phyloP scores from a whole-genome alignment of 2,329 filamentous ascomycete species.

The Fusarium nisikadoi region DNA sequence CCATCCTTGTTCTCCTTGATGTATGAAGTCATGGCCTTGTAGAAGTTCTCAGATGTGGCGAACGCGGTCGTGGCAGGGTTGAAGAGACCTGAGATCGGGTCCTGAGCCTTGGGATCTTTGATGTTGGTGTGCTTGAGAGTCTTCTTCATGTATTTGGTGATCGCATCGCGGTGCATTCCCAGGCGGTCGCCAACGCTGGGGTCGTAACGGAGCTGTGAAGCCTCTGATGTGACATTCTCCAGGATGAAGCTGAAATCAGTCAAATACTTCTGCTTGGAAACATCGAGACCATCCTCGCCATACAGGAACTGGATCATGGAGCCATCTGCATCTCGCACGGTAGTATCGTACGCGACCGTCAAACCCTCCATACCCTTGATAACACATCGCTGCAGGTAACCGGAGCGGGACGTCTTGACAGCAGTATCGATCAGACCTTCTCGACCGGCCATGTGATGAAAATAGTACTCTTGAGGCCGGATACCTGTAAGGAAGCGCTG shows the following conservation, averaged over 20 bases:
- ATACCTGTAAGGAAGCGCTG: constrained; percentile 98
- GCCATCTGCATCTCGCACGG: constrained; percentile 93
- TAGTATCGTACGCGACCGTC: constrained; percentile 90
- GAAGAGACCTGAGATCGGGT: constrained; percentile 79
- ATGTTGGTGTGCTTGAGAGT: constrained; percentile 77
- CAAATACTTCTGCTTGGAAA: constrained; percentile 92
- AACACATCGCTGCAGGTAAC: constrained; percentile 94
- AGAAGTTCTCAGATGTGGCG: constrained; percentile 90
- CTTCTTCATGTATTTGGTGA: constrained; percentile 83
- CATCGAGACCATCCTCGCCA: constrained; percentile 94
- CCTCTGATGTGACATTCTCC: constrained; percentile 84
- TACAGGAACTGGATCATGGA: constrained; percentile 95
- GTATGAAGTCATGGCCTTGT: constrained; percentile 77
- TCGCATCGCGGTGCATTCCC: constrained; percentile 65
- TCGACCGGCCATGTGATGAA: constrained; percentile 98
- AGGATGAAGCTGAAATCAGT: constrained; percentile 90
- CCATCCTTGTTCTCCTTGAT: constrained; percentile 78
- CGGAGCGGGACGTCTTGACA: constrained; percentile 96
- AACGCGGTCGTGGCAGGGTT: constrained; percentile 83
- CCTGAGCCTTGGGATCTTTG: constrained; percentile 67
- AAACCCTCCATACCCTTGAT: constrained; percentile 99
- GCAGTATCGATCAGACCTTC: constrained; percentile 99
- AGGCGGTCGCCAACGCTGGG: constrained; percentile 58
- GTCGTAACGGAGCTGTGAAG: constrained; percentile 78
- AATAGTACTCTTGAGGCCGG: constrained; percentile 97